Evolutionary conservation across 139 green algal species (phyloP), one percentile per base, ranked within the genome.

Genomic region (Spirogloea muscicola): DNA sequence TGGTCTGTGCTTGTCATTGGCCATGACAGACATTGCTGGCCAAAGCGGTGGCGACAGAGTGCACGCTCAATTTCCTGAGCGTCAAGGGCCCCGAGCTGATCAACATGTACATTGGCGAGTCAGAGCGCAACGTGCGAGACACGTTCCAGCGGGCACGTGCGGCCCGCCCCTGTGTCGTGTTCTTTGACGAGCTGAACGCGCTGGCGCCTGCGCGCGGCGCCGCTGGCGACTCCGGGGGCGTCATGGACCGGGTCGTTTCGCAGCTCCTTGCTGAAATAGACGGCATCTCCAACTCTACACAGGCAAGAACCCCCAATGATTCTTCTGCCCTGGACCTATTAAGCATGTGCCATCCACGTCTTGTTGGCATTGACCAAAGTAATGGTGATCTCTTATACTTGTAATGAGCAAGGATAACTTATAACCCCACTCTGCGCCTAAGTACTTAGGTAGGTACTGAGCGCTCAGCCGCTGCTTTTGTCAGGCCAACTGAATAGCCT

Each of bases 141-240:
- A 61, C 74, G 31, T 85, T 85, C 42, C 60, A n/a, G 16, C 84
- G 88, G 9, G 92, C 90, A 0, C 73, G 89, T 9, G 82, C 87
- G 3, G 93, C 93, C 3, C 60, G 77, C 27, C 93, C 93, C 3
- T 96, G 91, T 65, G 91, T 98, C 5, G 83, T 98, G 31, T 97
- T 98, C 74, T 97, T 98, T 66, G 94, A 98, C 72, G 94, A 98
- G 87, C 85, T 98, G 4, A 94, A 98, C 84, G 90, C 89, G 1
- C 86, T 98, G 42, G 93, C 93, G 1, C 94, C 94, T 13, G 89
- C 92, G 0, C 64, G 93, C 0, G 91, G 92, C 3, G 86, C 78
- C 3, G 72, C 40, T 33, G 77, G 42, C 21, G 77, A 84, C 49
- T 77, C 60, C 31, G 85, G 86, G 10, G 88, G 87, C 5, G 91